phyloP scores from a whole-genome alignment of 306 rosid species.

The Erythrophleum fordii region DNA sequence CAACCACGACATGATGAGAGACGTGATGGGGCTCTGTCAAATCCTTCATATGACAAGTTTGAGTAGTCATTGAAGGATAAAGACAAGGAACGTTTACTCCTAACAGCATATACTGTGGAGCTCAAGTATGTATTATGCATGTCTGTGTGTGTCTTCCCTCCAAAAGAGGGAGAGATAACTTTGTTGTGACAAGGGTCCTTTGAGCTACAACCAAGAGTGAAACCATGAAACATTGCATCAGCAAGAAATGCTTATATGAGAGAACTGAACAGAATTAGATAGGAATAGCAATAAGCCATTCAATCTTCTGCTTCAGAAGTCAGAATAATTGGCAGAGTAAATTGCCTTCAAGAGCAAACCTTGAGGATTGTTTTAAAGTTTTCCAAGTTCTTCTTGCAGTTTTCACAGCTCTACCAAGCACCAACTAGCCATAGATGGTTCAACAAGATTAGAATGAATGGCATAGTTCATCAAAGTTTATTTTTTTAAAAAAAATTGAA shows the following conservation, averaged over 20 bases:
- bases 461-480: conserved; percentile 21
- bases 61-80: conserved; percentile 64
- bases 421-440: not conserved
- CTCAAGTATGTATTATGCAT: conserved; percentile 66
- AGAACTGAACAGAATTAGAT: conserved; percentile 13
- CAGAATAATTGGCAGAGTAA: conserved; percentile 24
- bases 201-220: conserved; percentile 35
- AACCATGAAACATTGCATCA: conserved; percentile 24
- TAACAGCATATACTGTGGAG: conserved; percentile 61
- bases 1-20: conserved; percentile 50
- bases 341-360: conserved; percentile 10
- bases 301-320: conserved; percentile 15
- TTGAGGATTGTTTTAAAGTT: not conserved
- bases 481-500: conserved; percentile 7
- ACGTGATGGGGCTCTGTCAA: conserved; percentile 54
- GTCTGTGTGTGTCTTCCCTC: conserved; percentile 29
- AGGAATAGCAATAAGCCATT: conserved; percentile 17
- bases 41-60: conserved; percentile 59
- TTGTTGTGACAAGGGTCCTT: conserved; percentile 43
- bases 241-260: conserved; percentile 32
- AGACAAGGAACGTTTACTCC: conserved; percentile 59
- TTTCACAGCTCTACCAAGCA: conserved; percentile 23
- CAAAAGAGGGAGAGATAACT: conserved; percentile 34
- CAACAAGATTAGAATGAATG: conserved; percentile 27
- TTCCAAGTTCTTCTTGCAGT: conserved; percentile 12